A percentile compares a stretch with the other conserved stretches of the same genome.
Evolutionary conservation across 1,284 basidiomycete species (phyloP).

Genomic region (Schizophyllum amplum): DNA sequence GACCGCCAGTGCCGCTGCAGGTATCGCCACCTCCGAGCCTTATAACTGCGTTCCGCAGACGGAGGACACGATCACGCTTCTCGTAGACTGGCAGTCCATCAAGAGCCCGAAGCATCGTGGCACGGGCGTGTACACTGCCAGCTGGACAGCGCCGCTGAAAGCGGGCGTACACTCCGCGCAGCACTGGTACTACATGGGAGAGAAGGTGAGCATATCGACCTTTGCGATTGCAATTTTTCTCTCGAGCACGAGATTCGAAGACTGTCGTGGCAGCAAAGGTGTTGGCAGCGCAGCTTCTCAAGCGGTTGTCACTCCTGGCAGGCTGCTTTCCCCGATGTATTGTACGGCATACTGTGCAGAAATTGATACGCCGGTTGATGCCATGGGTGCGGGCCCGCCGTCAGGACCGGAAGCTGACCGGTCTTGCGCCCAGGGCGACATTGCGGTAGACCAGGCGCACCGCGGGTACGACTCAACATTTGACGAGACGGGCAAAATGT

Average conservation of each 20-base stretch:
- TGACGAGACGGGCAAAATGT: constrained; percentile 76
- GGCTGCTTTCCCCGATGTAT: no score
- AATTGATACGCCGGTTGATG: no score
- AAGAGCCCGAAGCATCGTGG: constrained; percentile 64
- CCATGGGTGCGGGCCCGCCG: no score
- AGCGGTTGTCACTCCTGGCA: no score
- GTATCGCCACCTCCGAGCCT: constrained; percentile 81
- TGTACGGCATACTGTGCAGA: no score
- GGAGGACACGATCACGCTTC: constrained; percentile 90
- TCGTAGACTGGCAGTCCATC: constrained; percentile 87
- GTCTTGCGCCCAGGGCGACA: constrained; percentile 60
- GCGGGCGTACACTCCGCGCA: constrained; percentile 80
- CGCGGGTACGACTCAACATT: constrained; percentile 84
- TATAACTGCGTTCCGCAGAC: constrained; percentile 81
- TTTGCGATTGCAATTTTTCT: no score
- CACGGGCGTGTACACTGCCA: constrained; percentile 86
- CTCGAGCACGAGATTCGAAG: no score
- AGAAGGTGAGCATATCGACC: constrained; percentile 48
- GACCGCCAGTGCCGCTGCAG: constrained; percentile 80
- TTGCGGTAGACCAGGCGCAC: constrained; percentile 87
- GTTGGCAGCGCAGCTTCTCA: no score
- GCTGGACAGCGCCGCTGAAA: constrained; percentile 79
- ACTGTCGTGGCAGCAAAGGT: no score
- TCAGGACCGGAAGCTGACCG: no score
- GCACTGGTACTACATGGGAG: constrained; percentile 91